phyloP scores from a whole-genome alignment of 1,284 basidiomycete species.

The Puccinia coronata region DNA sequence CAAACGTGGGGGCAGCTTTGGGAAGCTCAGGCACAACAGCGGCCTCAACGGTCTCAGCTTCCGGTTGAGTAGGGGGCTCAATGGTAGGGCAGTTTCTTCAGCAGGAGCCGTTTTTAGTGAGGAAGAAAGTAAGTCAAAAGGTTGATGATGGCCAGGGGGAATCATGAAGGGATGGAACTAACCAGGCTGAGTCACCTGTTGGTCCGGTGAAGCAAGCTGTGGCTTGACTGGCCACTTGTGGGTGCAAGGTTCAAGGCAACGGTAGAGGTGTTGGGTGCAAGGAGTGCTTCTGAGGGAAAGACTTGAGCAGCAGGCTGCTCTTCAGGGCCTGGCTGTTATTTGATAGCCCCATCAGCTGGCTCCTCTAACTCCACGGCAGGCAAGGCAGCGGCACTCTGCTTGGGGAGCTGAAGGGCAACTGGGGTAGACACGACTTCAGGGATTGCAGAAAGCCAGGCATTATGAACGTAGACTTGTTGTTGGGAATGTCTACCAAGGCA shows the following conservation, averaged over 20 bases:
- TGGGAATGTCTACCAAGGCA: no score
- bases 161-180: not conserved
- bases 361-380: not conserved
- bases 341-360: not conserved
- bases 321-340: not conserved
- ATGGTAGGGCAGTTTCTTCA: not conserved
- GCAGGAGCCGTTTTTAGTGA: not conserved
- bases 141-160: not conserved
- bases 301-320: not conserved
- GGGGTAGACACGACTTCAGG: slow-evolving; percentile 19
- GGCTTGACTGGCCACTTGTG: not conserved
- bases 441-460: slow-evolving; percentile 31
- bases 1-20: not conserved
- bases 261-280: not conserved
- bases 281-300: slow-evolving; percentile 10
- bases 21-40: not conserved
- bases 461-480: not conserved
- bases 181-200: not conserved
- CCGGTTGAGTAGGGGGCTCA: not conserved
- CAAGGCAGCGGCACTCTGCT: not conserved
- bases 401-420: slow-evolving; percentile 28
- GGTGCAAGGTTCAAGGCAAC: slow-evolving; percentile 25
- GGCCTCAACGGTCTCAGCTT: not conserved
- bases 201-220: not conserved
- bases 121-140: not conserved